Conservation (phyloP, 495 filamentous ascomycete species). For the Hypoxylon crocopeplum region DNA sequence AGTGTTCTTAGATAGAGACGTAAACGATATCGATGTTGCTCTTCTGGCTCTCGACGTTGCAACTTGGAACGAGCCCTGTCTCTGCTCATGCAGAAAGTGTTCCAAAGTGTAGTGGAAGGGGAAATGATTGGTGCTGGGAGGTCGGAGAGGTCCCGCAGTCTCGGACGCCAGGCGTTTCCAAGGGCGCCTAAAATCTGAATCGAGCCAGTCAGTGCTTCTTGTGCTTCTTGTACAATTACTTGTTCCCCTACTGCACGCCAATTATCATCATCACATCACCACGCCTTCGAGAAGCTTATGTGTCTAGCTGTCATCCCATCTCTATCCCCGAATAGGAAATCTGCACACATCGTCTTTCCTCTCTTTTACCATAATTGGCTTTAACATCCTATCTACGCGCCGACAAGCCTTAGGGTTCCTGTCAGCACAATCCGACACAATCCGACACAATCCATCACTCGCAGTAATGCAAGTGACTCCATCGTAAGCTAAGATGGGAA, state of each 20-base stretch:
- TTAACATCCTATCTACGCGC: conserved; percentile 32
- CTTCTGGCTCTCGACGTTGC: too few species aligned
- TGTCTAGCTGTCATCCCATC: conserved; percentile 26
- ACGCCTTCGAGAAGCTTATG: conserved; percentile 27
- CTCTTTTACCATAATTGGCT: conserved; percentile 37
- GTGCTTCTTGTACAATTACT: neutral
- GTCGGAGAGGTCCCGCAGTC: conserved; percentile 41
- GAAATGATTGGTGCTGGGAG: conserved; percentile 47
- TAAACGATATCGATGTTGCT: too few species aligned
- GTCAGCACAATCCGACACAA: conserved; percentile 18
- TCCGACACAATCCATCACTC: conserved; percentile 22
- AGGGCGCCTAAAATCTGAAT: conserved; percentile 50
- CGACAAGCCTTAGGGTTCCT: conserved; percentile 28
- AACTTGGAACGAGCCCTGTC: conserved; percentile 44
- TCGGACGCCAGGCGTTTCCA: conserved; percentile 50
- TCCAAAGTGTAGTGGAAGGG: conserved; percentile 41
- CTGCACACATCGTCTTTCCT: conserved; percentile 22
- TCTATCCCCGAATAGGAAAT: conserved; percentile 24
- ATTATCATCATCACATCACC: neutral
- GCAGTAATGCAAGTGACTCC: conserved; percentile 29
- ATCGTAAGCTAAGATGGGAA: neutral
- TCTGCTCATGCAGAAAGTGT: conserved; percentile 51
- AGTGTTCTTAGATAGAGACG: conserved; percentile 13
- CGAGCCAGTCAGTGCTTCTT: conserved; percentile 17
- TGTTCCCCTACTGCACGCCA: too few species aligned